Evolutionary conservation across 106 monocot species (phyloP).

Genomic region (Allium sativum): DNA sequence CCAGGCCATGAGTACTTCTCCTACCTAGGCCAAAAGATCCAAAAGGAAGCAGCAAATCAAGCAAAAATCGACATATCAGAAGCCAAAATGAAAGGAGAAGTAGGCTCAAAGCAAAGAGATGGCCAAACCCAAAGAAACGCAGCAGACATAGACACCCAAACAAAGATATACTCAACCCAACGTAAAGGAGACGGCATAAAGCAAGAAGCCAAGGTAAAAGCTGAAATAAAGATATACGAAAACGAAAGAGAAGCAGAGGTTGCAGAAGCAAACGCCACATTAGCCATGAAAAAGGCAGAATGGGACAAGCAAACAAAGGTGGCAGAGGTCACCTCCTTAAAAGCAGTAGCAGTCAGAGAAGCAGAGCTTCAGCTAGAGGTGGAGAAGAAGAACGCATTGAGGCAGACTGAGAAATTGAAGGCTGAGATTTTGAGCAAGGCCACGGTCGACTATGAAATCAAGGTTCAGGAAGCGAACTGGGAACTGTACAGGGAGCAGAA

Average conservation of each 20-base stretch:
- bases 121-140: constrained; percentile 56
- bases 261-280: constrained; percentile 49
- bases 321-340: constrained; percentile 53
- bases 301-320: constrained; percentile 47
- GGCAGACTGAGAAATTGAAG: constrained; percentile 75
- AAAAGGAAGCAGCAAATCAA: constrained; percentile 61
- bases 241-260: constrained; percentile 67
- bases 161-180: constrained; percentile 47
- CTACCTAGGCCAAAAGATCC: constrained; percentile 69
- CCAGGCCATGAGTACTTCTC: constrained; percentile 58
- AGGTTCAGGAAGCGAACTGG: constrained; percentile 73
- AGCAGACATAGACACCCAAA: constrained; percentile 64
- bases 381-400: constrained; percentile 55
- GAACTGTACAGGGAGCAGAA: constrained; percentile 61
- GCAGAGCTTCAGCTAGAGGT: constrained; percentile 84
- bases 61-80: constrained; percentile 69
- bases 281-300: constrained; percentile 67
- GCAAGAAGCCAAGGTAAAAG: constrained; percentile 45
- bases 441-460: constrained; percentile 57
- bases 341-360: constrained; percentile 57
- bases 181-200: constrained; percentile 51
- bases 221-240: constrained; percentile 60
- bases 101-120: constrained; percentile 47
- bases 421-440: constrained; percentile 56
- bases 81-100: constrained; percentile 68